Evolutionary conservation across 169 alveolate genomes (phyloP), one percentile per base, ranked within the genome.

Genomic region (Plasmodium berghei): DNA sequence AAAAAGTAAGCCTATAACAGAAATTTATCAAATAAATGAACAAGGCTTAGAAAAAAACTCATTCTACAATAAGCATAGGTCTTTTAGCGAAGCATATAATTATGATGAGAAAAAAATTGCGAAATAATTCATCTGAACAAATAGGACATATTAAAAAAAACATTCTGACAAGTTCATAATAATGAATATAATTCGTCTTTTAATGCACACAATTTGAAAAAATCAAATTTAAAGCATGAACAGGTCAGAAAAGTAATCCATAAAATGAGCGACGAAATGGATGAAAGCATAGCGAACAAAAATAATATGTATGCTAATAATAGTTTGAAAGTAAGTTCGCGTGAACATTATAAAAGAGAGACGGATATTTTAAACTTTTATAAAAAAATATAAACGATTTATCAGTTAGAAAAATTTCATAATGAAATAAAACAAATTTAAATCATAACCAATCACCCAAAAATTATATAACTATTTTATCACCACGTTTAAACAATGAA

Each of bases 71-170:
- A 67, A 67, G 24, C 20, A 16, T 42, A 14, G 9, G 46, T 59
- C 72, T 26, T 64, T 28, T 52, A 5, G 4, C 45, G 72, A 63
- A 9, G 22, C 26, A 28, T 42, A 73, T 40, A 73, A 20, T 12
- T 10, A 40, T 16, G 10, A 24, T 12, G 42, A 26, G 58, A 48
- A 55, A 59, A 40, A 9, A 1, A 16, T 1, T 58, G 14, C 72
- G 0, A n/a, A 66, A 66, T 52, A 46, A 67, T 16, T 67, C 61
- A 67, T 10, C 56, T 67, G 59, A 67, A 8, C 74, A 67, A 1
- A 9, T 16, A 42, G 22, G 48, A 67, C 9, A 28, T 34, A 12
- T 40, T 34, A 8, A 18, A 3, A 26, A 28, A 63, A 10, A 28
- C 12, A 28, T 9, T 18, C 56, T 2, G 8, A 63, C 26, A 52